Evolutionary conservation across 306 rosid genomes (phyloP), one percentile per base, ranked within the genome.

Genomic region (Parietaria judaica): DNA sequence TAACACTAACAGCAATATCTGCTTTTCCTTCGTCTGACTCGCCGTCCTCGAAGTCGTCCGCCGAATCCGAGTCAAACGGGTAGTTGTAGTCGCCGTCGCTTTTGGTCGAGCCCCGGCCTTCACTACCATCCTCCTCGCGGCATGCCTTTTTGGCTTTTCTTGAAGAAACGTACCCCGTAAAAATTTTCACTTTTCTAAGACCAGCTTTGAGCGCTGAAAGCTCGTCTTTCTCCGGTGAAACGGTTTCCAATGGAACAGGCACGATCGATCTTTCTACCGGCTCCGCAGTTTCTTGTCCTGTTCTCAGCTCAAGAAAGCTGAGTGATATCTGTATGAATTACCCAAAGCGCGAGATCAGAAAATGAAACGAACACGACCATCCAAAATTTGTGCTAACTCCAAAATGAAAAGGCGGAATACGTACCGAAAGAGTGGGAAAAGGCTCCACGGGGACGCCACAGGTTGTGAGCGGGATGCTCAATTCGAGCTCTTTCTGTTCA

Each of bases 121-220:
- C 96, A 64, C 99, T 92, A 38, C 91, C 87, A 45, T 86, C 97
- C 60, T 83, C 99, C 63, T 88, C 97, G 14, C 64, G 81, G 66
- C 78, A 72, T 1, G 89, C 77, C 77, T 94, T 94, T 56, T 83
- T 89, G 0, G 79, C 83, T 64, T 82, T 94, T 75, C 89, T 75
- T 7, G 84, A 34, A 0, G 99, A 83, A 4, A 94, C 99, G 49
- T 84, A 94, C 62, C 88, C 99, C 0, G 87, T 86, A 63, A 94
- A 84, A 61, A 84, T 86, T 78, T 88, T 94, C 7, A 94, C 99
- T 75, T 94, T 89, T 70, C 91, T 78, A 58, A 94, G 89, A 60
- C 99, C 94, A 15, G 99, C 99, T 84, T 89, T 94, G 49, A 94
- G 83, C 3, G 97, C 94, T 48, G 99, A 94, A 71, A 89, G 77